Evolutionary conservation across 2,329 filamentous ascomycete species (phyloP).

Genomic region (Lecanicillium sp.): DNA sequence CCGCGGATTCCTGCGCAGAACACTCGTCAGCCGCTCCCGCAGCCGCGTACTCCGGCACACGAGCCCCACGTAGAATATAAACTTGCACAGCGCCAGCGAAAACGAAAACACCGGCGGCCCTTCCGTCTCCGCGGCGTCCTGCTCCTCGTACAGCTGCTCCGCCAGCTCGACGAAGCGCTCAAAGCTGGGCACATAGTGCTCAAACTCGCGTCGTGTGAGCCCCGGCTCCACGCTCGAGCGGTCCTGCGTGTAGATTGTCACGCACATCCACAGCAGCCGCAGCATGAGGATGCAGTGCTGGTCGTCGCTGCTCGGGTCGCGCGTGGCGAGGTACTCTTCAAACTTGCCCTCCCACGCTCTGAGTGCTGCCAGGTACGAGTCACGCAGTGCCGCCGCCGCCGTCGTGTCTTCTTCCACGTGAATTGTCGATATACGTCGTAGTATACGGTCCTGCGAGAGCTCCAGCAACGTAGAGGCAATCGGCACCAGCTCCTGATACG

Average conservation of each 20-base stretch:
- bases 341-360: conserved; percentile 1
- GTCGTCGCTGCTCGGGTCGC: not conserved
- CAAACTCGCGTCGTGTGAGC: not conserved
- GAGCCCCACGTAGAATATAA: not conserved
- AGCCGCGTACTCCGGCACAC: conserved; percentile 3
- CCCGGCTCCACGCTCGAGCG: not conserved
- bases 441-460: not conserved
- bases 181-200: not conserved
- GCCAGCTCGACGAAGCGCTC: conserved; percentile 2
- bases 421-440: not conserved
- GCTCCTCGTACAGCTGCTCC: not conserved
- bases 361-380: not conserved
- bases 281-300: not conserved
- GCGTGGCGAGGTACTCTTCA: not conserved
- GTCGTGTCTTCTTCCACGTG: not conserved
- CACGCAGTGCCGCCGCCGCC: not conserved
- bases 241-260: not conserved
- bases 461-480: not conserved
- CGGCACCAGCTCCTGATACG: conserved; percentile 7
- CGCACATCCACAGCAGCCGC: not conserved
- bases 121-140: not conserved
- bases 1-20: not conserved
- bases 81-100: not conserved
- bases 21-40: not conserved
- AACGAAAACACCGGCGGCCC: conserved; percentile 1